These are phyloP conservation scores for Penstemon eatonii DNA, from an alignment of 257 asterid genomes.

Conservation along the genomic window DNA sequence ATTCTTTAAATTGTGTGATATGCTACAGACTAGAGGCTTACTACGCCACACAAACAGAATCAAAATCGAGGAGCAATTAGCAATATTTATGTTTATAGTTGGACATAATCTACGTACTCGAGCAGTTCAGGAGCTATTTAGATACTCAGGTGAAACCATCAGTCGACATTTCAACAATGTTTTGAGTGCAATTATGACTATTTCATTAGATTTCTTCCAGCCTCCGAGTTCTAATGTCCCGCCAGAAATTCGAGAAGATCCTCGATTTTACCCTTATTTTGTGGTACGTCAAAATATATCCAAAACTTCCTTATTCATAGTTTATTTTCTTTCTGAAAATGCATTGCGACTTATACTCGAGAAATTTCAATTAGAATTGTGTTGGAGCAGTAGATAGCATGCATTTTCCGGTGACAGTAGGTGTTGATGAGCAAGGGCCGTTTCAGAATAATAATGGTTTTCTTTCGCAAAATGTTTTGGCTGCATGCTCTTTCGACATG, in stretches of 20 bases:
- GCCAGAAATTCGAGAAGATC: conserved; percentile 38
- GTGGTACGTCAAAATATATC: conserved; percentile 28
- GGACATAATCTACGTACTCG: conserved; percentile 52
- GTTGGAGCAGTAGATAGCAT: conserved; percentile 52
- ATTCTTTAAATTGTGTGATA: conserved; percentile 41
- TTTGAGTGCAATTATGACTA: conserved; percentile 36
- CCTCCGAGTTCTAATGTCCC: conserved; percentile 41
- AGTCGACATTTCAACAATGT: conserved; percentile 57
- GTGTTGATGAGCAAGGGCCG: conserved; percentile 54
- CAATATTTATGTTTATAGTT: conserved; percentile 48
- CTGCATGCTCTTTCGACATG: conserved; percentile 50
- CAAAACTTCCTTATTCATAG: neutral
- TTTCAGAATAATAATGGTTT: conserved; percentile 42
- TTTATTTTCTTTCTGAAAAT: neutral
- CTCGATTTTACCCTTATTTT: conserved; percentile 44
- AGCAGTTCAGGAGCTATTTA: conserved; percentile 52
- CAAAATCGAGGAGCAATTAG: conserved; percentile 51
- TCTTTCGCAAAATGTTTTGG: conserved; percentile 45
- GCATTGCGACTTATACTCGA: conserved; percentile 20
- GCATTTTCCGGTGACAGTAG: conserved; percentile 52
- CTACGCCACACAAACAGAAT: conserved; percentile 47
- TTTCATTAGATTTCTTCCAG: conserved; percentile 42
- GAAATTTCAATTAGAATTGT: conserved; percentile 41
- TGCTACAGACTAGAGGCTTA: conserved; percentile 40
- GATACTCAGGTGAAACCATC: conserved; percentile 52